A percentile compares a stretch with the other conserved stretches of the same genome.
These are phyloP conservation scores for Licmophora abbreviata DNA, from an alignment of 108 stramenopile species.

Conservation along the genomic window DNA sequence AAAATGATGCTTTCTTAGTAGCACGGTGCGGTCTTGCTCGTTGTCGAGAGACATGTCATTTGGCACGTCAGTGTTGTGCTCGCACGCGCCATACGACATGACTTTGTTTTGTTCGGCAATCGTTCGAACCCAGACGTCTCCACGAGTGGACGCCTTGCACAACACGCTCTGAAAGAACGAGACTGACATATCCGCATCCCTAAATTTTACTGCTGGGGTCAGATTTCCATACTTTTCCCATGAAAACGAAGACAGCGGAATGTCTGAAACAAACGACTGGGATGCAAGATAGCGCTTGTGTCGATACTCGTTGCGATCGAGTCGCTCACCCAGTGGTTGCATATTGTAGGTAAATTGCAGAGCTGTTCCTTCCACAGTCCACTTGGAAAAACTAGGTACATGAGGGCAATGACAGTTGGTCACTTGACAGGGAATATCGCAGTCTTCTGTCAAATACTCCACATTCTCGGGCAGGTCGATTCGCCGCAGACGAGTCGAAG, in stretches of 20 bases:
- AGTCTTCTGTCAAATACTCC: too few relatives aligned
- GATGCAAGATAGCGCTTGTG: slow-evolving; percentile 28
- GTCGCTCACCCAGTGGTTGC: slow-evolving; percentile 7
- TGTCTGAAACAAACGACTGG: slow-evolving; percentile 24
- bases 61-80: slow-evolving; percentile 35
- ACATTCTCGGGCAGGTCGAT: too few relatives aligned
- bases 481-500: background rate
- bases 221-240: slow-evolving; percentile 14
- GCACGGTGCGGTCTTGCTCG: slow-evolving; percentile 19
- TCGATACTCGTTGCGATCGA: slow-evolving; percentile 23
- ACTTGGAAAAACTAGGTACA: too few relatives aligned
- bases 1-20: slow-evolving; percentile 50
- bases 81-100: slow-evolving; percentile 23
- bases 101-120: slow-evolving; percentile 13
- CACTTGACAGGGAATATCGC: slow-evolving; percentile 27
- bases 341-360: slow-evolving; percentile 17
- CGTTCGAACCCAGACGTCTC: slow-evolving; percentile 22
- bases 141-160: slow-evolving; percentile 15
- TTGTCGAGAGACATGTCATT: slow-evolving; percentile 18
- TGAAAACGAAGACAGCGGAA: slow-evolving; percentile 23
- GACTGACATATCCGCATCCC: slow-evolving; percentile 16
- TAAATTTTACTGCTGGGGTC: slow-evolving; percentile 24
- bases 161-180: slow-evolving; percentile 18
- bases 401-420: too few relatives aligned
- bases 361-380: slow-evolving; percentile 23